phyloP scores from a whole-genome alignment of 805 yeast genomes.

The Debaryomyces tyrocola region DNA sequence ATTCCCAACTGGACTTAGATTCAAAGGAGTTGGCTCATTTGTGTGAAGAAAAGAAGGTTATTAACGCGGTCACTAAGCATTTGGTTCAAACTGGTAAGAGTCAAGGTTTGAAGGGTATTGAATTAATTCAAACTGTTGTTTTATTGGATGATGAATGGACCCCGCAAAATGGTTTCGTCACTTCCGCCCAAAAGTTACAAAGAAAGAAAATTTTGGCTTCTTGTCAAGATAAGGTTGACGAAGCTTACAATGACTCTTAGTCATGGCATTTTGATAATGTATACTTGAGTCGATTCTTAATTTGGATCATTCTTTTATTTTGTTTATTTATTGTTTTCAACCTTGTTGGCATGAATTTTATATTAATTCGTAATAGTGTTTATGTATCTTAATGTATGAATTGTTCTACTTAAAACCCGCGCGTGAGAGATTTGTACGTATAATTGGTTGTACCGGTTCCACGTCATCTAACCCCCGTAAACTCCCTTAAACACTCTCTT shows the following conservation, averaged over 20 bases:
- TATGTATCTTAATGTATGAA: too few relatives aligned
- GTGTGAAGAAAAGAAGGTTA: constrained; percentile 57
- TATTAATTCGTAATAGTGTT: too few relatives aligned
- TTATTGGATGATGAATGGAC: constrained; percentile 94
- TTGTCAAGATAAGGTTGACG: constrained; percentile 66
- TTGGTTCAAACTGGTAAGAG: constrained; percentile 73
- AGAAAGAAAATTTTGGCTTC: constrained; percentile 81
- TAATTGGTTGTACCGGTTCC: too few relatives aligned
- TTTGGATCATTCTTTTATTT: too few relatives aligned
- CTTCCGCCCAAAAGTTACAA: constrained; percentile 95
- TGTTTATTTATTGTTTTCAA: too few relatives aligned
- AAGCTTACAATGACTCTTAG: constrained; percentile 44
- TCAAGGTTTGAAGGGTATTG: constrained; percentile 84
- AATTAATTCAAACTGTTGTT: constrained; percentile 75
- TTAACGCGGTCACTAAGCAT: constrained; percentile 52
- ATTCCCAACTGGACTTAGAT: constrained; percentile 49
- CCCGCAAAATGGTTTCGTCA: constrained; percentile 90
- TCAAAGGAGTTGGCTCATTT: constrained; percentile 48
- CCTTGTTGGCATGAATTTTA: too few relatives aligned
- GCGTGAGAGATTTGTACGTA: neutral
- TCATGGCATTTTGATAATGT: neutral
- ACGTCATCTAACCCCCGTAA: constrained; percentile 44
- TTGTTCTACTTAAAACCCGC: too few relatives aligned
- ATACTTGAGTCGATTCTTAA: too few relatives aligned
- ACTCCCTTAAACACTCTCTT: constrained; percentile 49